Conservation (phyloP, 2,329 filamentous ascomycete genomes). For the Seiridium unicorne region DNA sequence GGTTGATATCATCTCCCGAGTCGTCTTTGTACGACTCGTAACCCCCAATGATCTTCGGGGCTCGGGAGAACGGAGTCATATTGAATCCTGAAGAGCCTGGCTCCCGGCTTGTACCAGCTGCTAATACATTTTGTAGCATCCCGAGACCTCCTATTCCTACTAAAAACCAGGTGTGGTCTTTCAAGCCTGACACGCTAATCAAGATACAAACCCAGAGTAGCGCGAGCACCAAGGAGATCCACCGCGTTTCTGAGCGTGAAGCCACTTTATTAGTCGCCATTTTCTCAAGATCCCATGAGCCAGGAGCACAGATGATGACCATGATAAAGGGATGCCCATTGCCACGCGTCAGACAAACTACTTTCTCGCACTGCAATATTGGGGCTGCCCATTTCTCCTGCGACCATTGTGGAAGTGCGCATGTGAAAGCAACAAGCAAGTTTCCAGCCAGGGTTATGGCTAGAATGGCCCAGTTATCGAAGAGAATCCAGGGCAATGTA, state of each 20-base stretch:
- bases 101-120: constrained; percentile 9
- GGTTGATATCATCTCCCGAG: background rate
- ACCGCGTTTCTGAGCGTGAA: constrained; percentile 9
- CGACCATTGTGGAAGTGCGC: constrained; percentile 9
- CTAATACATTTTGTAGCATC: constrained; percentile 14
- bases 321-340: constrained; percentile 12
- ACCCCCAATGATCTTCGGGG: constrained; percentile 13
- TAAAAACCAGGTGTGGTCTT: constrained; percentile 12
- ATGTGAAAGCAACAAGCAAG: constrained; percentile 6
- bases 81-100: constrained; percentile 5
- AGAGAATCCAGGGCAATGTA: constrained; percentile 1
- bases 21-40: constrained; percentile 11
- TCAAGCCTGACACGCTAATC: constrained; percentile 9
- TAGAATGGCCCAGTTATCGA: constrained; percentile 8
- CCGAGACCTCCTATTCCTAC: constrained; percentile 13
- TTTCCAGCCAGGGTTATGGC: constrained; percentile 8
- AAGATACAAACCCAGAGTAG: constrained; percentile 12
- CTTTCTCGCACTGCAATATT: constrained; percentile 8
- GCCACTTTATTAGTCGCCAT: constrained; percentile 4
- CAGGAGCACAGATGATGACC: constrained; percentile 8
- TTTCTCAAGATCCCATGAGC: constrained; percentile 12
- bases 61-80: constrained; percentile 3
- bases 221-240: constrained; percentile 8
- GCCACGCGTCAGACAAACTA: constrained; percentile 15
- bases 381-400: constrained; percentile 14